Conservation (phyloP, 345 rosid species). For the Eucalyptus curtisii region DNA sequence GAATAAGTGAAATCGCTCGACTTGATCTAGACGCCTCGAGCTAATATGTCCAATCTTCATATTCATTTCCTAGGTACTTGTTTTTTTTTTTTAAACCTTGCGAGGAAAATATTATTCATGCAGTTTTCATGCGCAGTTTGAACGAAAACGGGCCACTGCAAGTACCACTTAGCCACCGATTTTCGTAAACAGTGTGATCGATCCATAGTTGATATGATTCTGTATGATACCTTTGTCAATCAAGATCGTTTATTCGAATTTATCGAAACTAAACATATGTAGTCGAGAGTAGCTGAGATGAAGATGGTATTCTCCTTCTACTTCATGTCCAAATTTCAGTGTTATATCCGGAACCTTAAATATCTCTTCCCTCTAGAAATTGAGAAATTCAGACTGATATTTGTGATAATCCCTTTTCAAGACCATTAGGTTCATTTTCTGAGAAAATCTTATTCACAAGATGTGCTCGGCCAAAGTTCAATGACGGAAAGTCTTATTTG, state of each 20-base stretch:
- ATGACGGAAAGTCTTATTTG: neutral
- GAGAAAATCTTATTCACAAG: neutral
- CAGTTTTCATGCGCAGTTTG: neutral
- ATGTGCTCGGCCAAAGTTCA: neutral
- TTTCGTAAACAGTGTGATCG: neutral
- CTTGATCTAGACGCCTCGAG: neutral
- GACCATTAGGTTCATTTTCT: neutral
- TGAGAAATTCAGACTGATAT: neutral
- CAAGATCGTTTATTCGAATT: neutral
- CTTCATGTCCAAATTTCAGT: neutral
- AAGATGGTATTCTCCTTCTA: neutral
- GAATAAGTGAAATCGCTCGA: neutral
- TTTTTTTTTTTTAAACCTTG: neutral
- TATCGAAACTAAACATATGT: neutral
- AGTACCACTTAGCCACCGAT: neutral
- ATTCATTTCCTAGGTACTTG: neutral
- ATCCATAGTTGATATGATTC: neutral
- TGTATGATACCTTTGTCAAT: neutral
- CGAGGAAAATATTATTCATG: neutral
- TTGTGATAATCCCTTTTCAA: neutral
- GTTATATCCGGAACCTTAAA: neutral
- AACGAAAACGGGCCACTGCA: neutral
- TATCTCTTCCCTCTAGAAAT: neutral
- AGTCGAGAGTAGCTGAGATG: neutral
- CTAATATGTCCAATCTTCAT: neutral